Conservation (phyloP, 148 eudicot species). For the Heliamphora exappendiculata region DNA sequence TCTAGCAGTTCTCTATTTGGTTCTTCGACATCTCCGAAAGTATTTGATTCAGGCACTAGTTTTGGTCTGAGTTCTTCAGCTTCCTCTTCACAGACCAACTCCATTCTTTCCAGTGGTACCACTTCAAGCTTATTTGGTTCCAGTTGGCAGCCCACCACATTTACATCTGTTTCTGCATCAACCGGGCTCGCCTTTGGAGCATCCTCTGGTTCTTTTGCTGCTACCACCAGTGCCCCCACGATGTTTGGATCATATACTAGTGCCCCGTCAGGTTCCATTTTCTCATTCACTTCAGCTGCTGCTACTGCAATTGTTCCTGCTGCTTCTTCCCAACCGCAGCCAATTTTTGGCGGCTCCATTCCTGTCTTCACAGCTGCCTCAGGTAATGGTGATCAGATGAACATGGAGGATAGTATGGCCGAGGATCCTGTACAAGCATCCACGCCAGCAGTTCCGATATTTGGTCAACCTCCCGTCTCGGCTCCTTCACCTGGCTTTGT, state of each 20-base stretch:
- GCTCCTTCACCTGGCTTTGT: slow-evolving; percentile 32
- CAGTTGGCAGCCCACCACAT: slow-evolving; percentile 28
- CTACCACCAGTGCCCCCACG: slow-evolving; percentile 27
- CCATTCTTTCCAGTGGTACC: slow-evolving; percentile 22
- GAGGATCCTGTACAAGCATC: slow-evolving; percentile 61
- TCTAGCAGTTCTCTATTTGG: slow-evolving; percentile 16
- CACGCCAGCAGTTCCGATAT: slow-evolving; percentile 31
- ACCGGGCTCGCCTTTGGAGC: slow-evolving; percentile 43
- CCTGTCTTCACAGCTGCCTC: slow-evolving; percentile 27
- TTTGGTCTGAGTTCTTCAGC: slow-evolving; percentile 28
- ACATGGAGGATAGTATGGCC: slow-evolving; percentile 83
- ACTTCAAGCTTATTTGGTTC: slow-evolving; percentile 31
- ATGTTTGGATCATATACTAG: slow-evolving; percentile 34
- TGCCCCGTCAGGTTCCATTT: slow-evolving; percentile 31
- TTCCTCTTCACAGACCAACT: slow-evolving; percentile 20
- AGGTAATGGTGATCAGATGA: slow-evolving; percentile 53
- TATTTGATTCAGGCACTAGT: slow-evolving; percentile 21
- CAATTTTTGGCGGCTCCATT: slow-evolving; percentile 32
- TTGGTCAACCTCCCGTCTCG: slow-evolving; percentile 37
- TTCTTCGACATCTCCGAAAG: slow-evolving; percentile 18
- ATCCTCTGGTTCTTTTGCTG: slow-evolving; percentile 26
- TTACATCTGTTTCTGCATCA: slow-evolving; percentile 22
- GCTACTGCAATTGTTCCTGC: slow-evolving; percentile 28
- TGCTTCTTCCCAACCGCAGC: slow-evolving; percentile 23
- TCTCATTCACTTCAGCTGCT: slow-evolving; percentile 36